Base-by-base conservation (phyloP, 768 basidiomycete genomes). In the Asterophora parasitica region DNA sequence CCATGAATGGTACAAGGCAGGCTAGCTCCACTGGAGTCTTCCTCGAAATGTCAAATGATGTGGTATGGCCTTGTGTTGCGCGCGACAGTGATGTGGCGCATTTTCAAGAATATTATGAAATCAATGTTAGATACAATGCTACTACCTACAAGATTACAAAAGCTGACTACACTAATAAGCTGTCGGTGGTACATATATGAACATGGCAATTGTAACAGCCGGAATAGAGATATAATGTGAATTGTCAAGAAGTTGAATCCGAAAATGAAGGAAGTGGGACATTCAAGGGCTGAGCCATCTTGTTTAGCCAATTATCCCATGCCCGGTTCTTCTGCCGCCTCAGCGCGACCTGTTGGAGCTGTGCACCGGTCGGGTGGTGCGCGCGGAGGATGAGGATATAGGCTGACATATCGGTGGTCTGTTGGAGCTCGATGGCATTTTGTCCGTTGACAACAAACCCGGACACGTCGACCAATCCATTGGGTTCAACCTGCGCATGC, bases 401-500 rank as follows among this genome's bases (percentile, higher is more conserved):
- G 27, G 66, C 61, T 6, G 73, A 72, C 61, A 78, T 60, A 54
- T 76, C 74, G 15, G 58, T 61, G 26, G 55, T 58, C 44, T 79
- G 79, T 27, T 50, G 55, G 27, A 83, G 64, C 47, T 70, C 62
- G 7, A 82, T 56, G 0, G 45, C 61, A 52, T 81, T 81, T 7
- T 57, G 35, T 15, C 78, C 80, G 0, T 42, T 32, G 13, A 49
- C 56, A 17, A 78, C 50, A 44, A 76, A 71, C 13, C 66, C 65
- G 2, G 78, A 78, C 9, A 83, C 39, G 51, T 83, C 81, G 16
- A 82, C 69, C 13, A 75, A 62, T 49, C 66, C 69, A 37, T 81
- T 71, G 1, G 73, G 65, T 6, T 72, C 75, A 19, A 73, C 50
- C 79, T 81, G 55, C 17, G 36, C 8, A 26, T 39, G 20, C 13